These are phyloP conservation scores for Calonectria honghensis DNA, from an alignment of 2,329 filamentous ascomycete species.

Conservation along the genomic window DNA sequence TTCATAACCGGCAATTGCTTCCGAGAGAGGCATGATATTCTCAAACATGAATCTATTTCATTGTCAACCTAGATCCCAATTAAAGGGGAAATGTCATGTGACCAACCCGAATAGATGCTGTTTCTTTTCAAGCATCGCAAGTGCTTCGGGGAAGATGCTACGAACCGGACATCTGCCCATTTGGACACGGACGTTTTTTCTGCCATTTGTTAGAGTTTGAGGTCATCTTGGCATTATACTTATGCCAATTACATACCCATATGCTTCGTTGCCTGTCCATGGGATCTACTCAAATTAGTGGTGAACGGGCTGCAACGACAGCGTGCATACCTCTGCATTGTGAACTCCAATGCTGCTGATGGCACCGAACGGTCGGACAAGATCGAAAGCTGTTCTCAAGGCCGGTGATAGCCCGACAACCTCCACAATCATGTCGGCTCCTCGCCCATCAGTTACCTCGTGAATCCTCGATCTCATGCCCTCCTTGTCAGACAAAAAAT, in stretches of 20 bases:
- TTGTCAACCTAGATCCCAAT: background rate
- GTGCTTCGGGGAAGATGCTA: slow-evolving; percentile 72
- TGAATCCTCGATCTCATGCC: background rate
- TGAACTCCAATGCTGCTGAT: background rate
- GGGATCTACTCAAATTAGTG: background rate
- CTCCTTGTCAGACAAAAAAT: background rate
- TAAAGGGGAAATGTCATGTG: background rate
- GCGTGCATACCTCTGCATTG: background rate
- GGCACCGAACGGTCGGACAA: background rate
- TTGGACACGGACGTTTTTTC: background rate
- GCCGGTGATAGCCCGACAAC: background rate
- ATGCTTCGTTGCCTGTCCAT: background rate
- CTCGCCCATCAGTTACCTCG: background rate
- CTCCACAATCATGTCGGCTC: background rate
- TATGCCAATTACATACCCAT: background rate
- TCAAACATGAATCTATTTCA: background rate
- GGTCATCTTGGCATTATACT: background rate
- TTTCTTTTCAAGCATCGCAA: background rate
- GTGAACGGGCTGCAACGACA: background rate
- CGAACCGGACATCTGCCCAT: slow-evolving; percentile 80
- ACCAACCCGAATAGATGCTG: background rate
- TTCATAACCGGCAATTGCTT: background rate
- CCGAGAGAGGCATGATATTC: background rate
- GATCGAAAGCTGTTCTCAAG: background rate
- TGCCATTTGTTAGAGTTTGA: background rate